Evolutionary conservation across 768 basidiomycete genomes (phyloP).

Genomic region (Pleurotus citrinopileatus): DNA sequence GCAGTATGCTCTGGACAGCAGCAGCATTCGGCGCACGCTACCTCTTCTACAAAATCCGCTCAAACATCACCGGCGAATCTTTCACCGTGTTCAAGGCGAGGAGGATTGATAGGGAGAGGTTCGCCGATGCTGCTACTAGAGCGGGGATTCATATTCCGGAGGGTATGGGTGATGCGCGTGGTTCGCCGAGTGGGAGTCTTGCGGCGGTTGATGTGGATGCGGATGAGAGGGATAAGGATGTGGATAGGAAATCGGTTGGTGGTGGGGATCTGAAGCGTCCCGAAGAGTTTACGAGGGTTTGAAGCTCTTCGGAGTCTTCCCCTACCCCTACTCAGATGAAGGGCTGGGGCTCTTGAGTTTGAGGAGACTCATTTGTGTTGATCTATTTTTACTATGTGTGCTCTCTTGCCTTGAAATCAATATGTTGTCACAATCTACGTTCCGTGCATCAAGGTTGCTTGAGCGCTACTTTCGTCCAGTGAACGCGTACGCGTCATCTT

Average conservation of each 20-base stretch:
- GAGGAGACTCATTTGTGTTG: background rate
- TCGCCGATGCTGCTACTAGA: slow-evolving; percentile 6
- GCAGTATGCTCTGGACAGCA: slow-evolving; percentile 7
- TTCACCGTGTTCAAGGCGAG: background rate
- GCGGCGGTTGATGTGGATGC: background rate
- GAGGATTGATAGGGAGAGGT: slow-evolving; percentile 4
- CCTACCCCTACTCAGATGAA: too few species aligned
- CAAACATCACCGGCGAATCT: background rate
- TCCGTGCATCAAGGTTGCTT: too few species aligned
- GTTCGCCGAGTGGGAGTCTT: background rate
- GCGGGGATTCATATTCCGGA: slow-evolving; percentile 3
- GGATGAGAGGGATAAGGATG: background rate
- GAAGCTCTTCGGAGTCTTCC: too few species aligned
- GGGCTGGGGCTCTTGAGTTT: too few species aligned
- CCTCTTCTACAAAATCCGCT: background rate
- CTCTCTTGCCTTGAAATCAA: slow-evolving; percentile 9
- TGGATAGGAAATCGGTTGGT: background rate
- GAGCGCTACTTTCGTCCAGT: background rate
- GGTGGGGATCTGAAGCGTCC: background rate
- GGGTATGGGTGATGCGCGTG: background rate
- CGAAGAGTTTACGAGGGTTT: background rate
- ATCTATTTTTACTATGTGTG: slow-evolving; percentile 12
- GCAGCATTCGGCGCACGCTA: background rate
- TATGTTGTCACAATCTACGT: too few species aligned
- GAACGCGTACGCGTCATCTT: slow-evolving; percentile 30